phyloP scores from a whole-genome alignment of 2,329 filamentous ascomycete genomes.

The Colletotrichum camelliae region DNA sequence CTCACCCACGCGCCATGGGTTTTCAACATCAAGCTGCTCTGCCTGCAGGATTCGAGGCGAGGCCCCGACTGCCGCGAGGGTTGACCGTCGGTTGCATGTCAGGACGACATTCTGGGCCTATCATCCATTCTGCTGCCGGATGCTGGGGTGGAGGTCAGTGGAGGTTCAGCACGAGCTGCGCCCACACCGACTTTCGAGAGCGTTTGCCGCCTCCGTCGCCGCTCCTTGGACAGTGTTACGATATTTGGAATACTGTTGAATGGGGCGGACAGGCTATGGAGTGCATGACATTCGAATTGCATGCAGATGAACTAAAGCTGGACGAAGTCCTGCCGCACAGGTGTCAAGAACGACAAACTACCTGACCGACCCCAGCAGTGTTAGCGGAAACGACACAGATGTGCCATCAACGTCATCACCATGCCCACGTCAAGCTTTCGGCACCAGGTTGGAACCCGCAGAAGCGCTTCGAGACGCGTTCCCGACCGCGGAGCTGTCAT shows the following conservation, averaged over 20 bases:
- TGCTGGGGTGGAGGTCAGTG: neutral
- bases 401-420: neutral
- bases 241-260: neutral
- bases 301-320: no score
- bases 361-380: no score
- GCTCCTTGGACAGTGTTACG: neutral
- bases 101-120: neutral
- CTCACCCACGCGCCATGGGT: neutral
- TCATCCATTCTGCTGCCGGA: neutral
- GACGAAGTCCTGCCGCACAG: neutral
- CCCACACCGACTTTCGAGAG: neutral
- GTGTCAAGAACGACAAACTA: neutral
- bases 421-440: neutral
- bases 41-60: neutral
- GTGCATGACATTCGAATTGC: neutral
- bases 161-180: neutral
- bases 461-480: neutral
- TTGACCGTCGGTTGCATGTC: neutral
- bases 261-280: neutral
- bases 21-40: neutral
- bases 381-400: neutral
- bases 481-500: neutral
- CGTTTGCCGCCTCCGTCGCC: neutral
- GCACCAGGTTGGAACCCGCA: neutral
- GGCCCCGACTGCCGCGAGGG: neutral